Percentiles rank a stretch among this genome's conserved stretches.
These are phyloP conservation scores for Phytopythium helicoides DNA, from an alignment of 352 stramenopile species.

Conservation along the genomic window DNA sequence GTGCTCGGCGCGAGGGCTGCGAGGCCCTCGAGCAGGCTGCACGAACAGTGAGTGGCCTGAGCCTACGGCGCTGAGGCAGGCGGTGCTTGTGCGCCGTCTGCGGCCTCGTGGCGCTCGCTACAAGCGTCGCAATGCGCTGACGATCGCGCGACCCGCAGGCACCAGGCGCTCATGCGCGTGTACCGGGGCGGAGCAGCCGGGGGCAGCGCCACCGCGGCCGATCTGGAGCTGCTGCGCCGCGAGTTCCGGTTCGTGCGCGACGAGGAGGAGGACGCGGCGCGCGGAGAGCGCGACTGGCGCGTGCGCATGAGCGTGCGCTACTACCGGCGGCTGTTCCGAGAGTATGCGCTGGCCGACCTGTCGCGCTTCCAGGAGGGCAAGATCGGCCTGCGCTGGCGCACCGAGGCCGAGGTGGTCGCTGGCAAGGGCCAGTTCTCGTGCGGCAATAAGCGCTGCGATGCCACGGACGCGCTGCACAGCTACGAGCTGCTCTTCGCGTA, in stretches of 20 bases:
- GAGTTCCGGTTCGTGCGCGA: constrained; percentile 82
- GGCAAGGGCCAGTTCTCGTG: constrained; percentile 84
- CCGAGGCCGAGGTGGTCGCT: constrained; percentile 62
- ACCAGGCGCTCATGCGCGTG: constrained; percentile 52
- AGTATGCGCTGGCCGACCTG: constrained; percentile 79
- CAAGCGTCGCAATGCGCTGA: no score
- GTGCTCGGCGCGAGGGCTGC: no score
- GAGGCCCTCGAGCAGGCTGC: no score
- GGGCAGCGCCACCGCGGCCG: constrained; percentile 13
- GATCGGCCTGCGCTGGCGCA: constrained; percentile 79
- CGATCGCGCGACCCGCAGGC: constrained; percentile 16
- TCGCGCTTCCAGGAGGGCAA: constrained; percentile 57
- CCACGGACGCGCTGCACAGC: constrained; percentile 38
- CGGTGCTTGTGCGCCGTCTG: no score
- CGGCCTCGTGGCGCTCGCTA: no score
- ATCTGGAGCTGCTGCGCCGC: constrained; percentile 40
- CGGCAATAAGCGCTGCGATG: constrained; percentile 70
- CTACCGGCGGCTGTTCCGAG: constrained; percentile 79
- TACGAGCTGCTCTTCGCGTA: constrained; percentile 86
- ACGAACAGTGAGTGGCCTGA: no score
- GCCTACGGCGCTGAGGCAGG: no score
- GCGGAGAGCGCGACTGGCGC: constrained; percentile 56
- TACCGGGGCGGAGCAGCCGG: constrained; percentile 17
- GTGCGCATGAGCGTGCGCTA: constrained; percentile 84
- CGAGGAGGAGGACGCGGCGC: constrained; percentile 52